Evolutionary conservation across 2,329 filamentous ascomycete genomes (phyloP).

Genomic region (Teratosphaeriaceae sp.): DNA sequence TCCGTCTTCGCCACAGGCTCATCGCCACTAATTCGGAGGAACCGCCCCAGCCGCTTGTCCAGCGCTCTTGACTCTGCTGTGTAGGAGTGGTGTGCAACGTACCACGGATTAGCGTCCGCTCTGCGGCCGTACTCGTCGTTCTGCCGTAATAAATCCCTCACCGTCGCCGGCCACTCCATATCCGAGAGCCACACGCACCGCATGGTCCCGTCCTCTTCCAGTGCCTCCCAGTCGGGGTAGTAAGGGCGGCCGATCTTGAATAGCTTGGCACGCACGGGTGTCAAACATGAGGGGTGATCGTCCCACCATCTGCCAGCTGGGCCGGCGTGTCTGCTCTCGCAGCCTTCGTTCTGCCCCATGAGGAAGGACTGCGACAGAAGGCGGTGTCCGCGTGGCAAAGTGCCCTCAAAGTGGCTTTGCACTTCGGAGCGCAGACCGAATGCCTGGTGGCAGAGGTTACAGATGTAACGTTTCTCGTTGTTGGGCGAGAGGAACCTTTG

Average conservation of each 20-base stretch:
- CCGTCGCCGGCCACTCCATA: background rate
- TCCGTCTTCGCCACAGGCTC: too few species aligned
- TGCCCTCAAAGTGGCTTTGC: too few species aligned
- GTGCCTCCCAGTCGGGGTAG: background rate
- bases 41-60: background rate
- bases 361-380: background rate
- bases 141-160: background rate
- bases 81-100: background rate
- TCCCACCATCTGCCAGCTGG: background rate
- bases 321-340: background rate
- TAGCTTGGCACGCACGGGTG: too few species aligned
- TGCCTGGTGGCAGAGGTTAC: background rate
- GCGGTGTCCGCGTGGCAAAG: too few species aligned
- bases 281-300: background rate
- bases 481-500: background rate
- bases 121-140: background rate
- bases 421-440: background rate
- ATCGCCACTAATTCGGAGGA: too few species aligned
- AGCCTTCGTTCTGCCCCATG: background rate
- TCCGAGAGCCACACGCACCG: too few species aligned
- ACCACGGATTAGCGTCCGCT: constrained; percentile 1
- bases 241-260: background rate
- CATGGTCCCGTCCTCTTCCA: too few species aligned
- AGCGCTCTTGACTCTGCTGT: background rate
- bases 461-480: background rate